Conservation (phyloP, 164 flowering plant genomes). For the Chloranthus sessilifolius region DNA sequence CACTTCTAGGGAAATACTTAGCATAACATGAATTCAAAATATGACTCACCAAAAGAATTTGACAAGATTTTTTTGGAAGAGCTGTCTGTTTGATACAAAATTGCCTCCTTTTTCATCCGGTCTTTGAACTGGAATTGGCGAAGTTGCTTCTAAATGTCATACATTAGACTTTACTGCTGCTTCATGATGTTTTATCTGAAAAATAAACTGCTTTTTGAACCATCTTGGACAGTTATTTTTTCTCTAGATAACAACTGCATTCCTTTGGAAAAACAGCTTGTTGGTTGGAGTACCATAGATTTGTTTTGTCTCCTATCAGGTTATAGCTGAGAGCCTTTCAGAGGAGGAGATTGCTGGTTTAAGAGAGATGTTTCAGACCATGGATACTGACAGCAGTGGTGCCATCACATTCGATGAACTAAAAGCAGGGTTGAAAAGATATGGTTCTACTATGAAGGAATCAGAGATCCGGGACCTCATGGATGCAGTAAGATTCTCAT, state of each 20-base stretch:
- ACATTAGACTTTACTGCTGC: too few species aligned
- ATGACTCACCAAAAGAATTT: too few species aligned
- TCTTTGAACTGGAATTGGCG: too few species aligned
- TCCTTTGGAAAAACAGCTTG: not conserved
- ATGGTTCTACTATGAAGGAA: conserved; percentile 92
- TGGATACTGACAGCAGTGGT: conserved; percentile 98
- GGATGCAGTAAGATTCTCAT: conserved; percentile 69
- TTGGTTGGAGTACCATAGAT: not conserved
- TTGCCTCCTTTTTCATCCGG: too few species aligned
- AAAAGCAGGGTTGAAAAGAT: conserved; percentile 88
- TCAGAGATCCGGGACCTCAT: conserved; percentile 89
- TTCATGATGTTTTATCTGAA: too few species aligned
- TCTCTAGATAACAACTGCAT: not conserved
- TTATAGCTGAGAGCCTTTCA: conserved; percentile 95
- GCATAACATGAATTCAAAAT: too few species aligned
- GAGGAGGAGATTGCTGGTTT: conserved; percentile 99
- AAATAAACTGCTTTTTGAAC: too few species aligned
- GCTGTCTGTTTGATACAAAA: too few species aligned
- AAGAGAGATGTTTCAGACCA: conserved; percentile 84
- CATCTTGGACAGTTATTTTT: too few species aligned
- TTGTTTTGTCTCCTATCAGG: conserved; percentile 36
- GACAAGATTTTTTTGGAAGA: too few species aligned
- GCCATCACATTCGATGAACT: conserved; percentile 97
- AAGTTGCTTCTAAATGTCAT: too few species aligned
- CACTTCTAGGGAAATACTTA: too few species aligned